Evolutionary conservation across 2,329 filamentous ascomycete genomes (phyloP).

Genomic region (Ilyonectria sp.): DNA sequence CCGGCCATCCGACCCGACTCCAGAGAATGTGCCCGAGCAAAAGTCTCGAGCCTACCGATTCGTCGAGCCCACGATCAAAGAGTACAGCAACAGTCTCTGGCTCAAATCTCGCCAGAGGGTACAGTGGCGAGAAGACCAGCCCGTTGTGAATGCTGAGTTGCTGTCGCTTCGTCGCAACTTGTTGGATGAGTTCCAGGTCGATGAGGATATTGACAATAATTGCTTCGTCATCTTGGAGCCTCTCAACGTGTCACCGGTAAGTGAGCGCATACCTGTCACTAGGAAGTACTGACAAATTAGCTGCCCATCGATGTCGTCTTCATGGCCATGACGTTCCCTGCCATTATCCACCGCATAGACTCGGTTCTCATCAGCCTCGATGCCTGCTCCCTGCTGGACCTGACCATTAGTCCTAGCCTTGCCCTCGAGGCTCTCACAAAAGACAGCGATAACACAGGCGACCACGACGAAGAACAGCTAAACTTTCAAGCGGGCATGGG

Average conservation of each 20-base stretch:
- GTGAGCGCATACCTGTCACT: constrained; percentile 48
- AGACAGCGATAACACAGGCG: constrained; percentile 87
- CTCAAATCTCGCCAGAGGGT: constrained; percentile 67
- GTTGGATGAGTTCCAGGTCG: constrained; percentile 76
- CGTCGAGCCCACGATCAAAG: constrained; percentile 76
- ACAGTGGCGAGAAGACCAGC: constrained; percentile 78
- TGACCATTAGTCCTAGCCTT: constrained; percentile 76
- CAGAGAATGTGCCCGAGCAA: constrained; percentile 66
- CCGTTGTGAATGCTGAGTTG: constrained; percentile 83
- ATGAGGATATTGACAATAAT: constrained; percentile 59
- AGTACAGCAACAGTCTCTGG: constrained; percentile 87
- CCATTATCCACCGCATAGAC: constrained; percentile 88
- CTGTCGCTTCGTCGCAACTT: constrained; percentile 87
- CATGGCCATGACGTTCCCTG: constrained; percentile 83
- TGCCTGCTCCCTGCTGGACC: constrained; percentile 74
- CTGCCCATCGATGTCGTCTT: constrained; percentile 79
- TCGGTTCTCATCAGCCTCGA: constrained; percentile 86
- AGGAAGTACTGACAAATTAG: constrained; percentile 55
- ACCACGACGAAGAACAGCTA: constrained; percentile 76
- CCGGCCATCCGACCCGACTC: constrained; percentile 76
- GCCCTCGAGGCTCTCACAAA: constrained; percentile 95
- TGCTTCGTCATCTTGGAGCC: constrained; percentile 85
- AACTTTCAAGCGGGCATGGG: constrained; percentile 91
- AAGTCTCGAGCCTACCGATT: constrained; percentile 60
- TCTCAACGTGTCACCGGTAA: constrained; percentile 81